Base-by-base conservation (phyloP, 2,329 filamentous ascomycete genomes). In the Epichloe glyceriae region DNA sequence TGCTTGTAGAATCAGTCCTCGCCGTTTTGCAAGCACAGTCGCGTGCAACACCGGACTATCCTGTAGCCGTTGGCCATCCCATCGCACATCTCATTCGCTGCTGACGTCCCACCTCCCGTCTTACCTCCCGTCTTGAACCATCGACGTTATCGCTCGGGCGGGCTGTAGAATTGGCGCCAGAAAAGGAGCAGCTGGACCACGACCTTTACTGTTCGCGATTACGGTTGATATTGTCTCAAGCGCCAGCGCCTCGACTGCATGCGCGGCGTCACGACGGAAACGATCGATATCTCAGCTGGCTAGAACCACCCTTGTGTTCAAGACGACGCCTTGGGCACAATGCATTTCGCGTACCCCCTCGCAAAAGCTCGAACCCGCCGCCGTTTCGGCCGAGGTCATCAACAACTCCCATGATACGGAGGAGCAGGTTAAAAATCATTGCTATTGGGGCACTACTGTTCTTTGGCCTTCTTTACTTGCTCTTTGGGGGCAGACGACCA, bases 291-390 rank as follows among this genome's bases (percentile, higher is more conserved):
- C 14, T 35, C 44, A 22, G 42, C 42, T 34, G 42, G 14, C 42
- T 34, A 34, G 42, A 17, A 45, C 20, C 37, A 17, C 17, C 4
- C n/a, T 14, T n/a, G 26, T 30, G 17, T 22, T 17, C 17, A 44
- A 26, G 22, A 14, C 34, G 20, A 22, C 35, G 34, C 26, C 41
- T 41, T 42, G 47, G 56, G 54, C 61, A 73, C 60, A 59, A 93
- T 95, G 88, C 90, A 95, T 67, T 89, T 91, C 74, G 88, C 90
- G 56, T 83, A 94, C 60, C 89, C 89, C 80, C 88, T 61, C 85
- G 89, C 67, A 95, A 91, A 71, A 82, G 79, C 62, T 91, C 86
- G 57, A 82, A 85, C 63, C 80, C 85, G 57, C 80, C 82, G 57
- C 82, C 84, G 33, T 91, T 87, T 69, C 75, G 76, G 56, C 74